A percentile compares a stretch with the other conserved stretches of the same genome.
These are phyloP conservation scores for Colletotrichum musae DNA, from an alignment of 2,329 filamentous ascomycete genomes.

Conservation along the genomic window DNA sequence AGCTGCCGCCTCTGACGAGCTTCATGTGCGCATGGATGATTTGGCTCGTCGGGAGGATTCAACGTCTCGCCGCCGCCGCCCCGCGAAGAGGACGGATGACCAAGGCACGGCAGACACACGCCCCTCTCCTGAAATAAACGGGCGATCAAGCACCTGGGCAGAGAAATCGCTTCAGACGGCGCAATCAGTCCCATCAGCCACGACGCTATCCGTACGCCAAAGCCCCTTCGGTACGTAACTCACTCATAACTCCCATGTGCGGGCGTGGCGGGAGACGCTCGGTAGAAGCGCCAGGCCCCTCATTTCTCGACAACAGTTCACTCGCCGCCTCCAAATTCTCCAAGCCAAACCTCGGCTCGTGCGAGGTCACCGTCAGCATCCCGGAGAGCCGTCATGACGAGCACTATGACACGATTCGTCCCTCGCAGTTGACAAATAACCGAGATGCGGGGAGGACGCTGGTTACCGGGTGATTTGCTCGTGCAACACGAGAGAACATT, in stretches of 20 bases:
- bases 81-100: slow-evolving; percentile 19
- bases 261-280: slow-evolving; percentile 7
- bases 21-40: slow-evolving; percentile 37
- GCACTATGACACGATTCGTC: background rate
- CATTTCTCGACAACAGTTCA: slow-evolving; percentile 1
- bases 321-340: background rate
- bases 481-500: slow-evolving; percentile 18
- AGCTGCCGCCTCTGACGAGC: slow-evolving; percentile 17
- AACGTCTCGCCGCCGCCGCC: slow-evolving; percentile 36
- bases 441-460: background rate
- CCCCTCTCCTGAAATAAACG: slow-evolving; percentile 24
- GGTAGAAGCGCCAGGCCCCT: background rate
- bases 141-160: slow-evolving; percentile 20
- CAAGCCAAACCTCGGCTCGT: slow-evolving; percentile 7
- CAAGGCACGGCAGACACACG: slow-evolving; percentile 24
- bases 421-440: background rate
- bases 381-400: background rate
- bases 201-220: slow-evolving; percentile 1
- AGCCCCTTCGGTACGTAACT: background rate
- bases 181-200: slow-evolving; percentile 14
- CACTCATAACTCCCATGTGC: slow-evolving; percentile 1
- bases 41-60: slow-evolving; percentile 41
- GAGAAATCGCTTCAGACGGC: slow-evolving; percentile 14
- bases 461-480: background rate
- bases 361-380: background rate